These are phyloP conservation scores for Tricholoma saponaceum DNA, from an alignment of 768 basidiomycete genomes.

Conservation along the genomic window DNA sequence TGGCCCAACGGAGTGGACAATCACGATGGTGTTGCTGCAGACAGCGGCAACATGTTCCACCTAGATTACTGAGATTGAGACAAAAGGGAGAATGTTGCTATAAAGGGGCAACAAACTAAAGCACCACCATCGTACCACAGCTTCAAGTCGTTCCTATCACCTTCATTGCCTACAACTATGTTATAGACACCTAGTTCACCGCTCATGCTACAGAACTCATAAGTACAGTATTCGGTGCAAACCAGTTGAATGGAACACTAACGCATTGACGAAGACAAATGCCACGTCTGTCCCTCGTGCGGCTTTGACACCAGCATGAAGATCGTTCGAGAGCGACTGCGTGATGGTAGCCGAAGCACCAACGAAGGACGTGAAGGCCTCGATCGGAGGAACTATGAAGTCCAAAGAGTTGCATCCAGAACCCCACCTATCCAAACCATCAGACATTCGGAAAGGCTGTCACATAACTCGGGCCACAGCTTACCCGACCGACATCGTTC, in stretches of 20 bases:
- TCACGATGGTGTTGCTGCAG: conserved; percentile 75
- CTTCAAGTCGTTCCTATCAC: conserved; percentile 58
- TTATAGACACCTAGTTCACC: conserved; percentile 54
- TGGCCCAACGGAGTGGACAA: conserved; percentile 76
- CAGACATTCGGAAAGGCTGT: conserved; percentile 23
- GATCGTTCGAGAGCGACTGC: conserved; percentile 40
- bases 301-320: conserved; percentile 31
- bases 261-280: conserved; percentile 59
- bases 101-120: conserved; percentile 25
- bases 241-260: conserved; percentile 12
- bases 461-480: conserved; percentile 16
- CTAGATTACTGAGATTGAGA: conserved; percentile 31
- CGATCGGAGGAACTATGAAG: conserved; percentile 42
- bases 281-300: conserved; percentile 50
- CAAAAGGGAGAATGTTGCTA: conserved; percentile 7
- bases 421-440: conserved; percentile 35
- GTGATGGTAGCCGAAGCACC: conserved; percentile 37
- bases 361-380: conserved; percentile 38
- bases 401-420: conserved; percentile 46
- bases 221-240: conserved; percentile 8
- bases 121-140: conserved; percentile 55
- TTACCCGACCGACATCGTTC: conserved; percentile 60
- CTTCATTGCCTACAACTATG: conserved; percentile 56
- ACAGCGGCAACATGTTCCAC: conserved; percentile 55
- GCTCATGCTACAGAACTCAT: conserved; percentile 33